phyloP scores from a whole-genome alignment of 192 early-diverging fungal species.

The Powellomyces hirtus region DNA sequence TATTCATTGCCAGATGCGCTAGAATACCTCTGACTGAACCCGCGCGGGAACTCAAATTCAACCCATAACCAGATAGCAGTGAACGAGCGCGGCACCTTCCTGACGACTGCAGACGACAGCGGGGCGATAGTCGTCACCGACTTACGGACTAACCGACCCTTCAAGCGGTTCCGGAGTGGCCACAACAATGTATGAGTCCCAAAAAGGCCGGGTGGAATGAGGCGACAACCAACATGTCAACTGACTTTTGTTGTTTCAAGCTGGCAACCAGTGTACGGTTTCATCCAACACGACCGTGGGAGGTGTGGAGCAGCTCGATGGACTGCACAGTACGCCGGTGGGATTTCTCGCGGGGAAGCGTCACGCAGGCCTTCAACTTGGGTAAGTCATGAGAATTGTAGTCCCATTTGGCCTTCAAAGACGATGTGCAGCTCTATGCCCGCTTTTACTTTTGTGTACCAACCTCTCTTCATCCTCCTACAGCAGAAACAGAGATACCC shows the following conservation, averaged over 20 bases:
- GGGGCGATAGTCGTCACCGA: slow-evolving; percentile 18
- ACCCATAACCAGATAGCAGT: slow-evolving; percentile 1
- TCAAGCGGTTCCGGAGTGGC: slow-evolving; percentile 20
- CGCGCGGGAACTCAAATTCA: background rate
- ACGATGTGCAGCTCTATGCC: no score
- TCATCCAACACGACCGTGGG: slow-evolving; percentile 17
- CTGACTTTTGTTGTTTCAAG: background rate
- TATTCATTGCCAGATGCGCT: background rate
- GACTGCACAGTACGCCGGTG: slow-evolving; percentile 14
- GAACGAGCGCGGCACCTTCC: slow-evolving; percentile 6
- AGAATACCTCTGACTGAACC: background rate
- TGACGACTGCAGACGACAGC: slow-evolving; percentile 23
- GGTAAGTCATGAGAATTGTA: no score
- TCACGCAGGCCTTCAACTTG: slow-evolving; percentile 1
- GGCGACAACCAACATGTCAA: background rate
- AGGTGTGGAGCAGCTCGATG: slow-evolving; percentile 19
- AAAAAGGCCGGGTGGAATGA: background rate
- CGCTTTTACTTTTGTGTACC: no score
- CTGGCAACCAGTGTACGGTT: slow-evolving; percentile 22
- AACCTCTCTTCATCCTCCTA: no score
- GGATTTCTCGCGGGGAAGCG: slow-evolving; percentile 20
- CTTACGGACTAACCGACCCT: slow-evolving; percentile 17
- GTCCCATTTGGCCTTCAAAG: no score
- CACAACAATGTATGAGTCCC: slow-evolving; percentile 9
- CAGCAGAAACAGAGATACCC: background rate